Evolutionary conservation across 1,284 basidiomycete species (phyloP).

Genomic region (Mycosarcoma mackinlayi): DNA sequence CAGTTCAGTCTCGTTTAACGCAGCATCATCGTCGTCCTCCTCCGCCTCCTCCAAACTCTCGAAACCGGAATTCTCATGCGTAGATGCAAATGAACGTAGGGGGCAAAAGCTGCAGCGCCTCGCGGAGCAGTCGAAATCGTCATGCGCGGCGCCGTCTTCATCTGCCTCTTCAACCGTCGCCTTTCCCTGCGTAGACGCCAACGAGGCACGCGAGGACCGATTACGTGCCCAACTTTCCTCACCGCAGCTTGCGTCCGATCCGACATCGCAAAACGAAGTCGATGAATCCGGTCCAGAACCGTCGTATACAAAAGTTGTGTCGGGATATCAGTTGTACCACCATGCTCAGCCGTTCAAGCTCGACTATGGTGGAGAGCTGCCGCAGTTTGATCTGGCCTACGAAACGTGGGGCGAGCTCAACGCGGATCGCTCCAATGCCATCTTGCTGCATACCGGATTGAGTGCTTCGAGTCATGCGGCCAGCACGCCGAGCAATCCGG

Average conservation of each 20-base stretch:
- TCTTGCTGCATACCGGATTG: constrained; percentile 95
- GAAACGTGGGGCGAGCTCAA: constrained; percentile 96
- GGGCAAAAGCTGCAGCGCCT: constrained; percentile 49
- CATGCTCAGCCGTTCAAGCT: constrained; percentile 75
- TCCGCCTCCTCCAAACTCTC: constrained; percentile 8
- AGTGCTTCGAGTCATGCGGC: constrained; percentile 96
- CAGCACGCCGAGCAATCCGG: constrained; percentile 79
- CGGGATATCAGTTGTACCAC: constrained; percentile 68
- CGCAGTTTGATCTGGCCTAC: constrained; percentile 86
- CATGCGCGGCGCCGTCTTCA: constrained; percentile 17
- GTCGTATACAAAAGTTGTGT: constrained; percentile 69
- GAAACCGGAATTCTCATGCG: constrained; percentile 57
- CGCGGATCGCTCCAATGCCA: constrained; percentile 82
- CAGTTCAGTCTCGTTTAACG: too few species aligned
- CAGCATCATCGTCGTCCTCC: constrained; percentile 1
- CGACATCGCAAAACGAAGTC: constrained; percentile 8
- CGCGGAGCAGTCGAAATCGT: constrained; percentile 11
- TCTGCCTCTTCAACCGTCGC: constrained; percentile 38
- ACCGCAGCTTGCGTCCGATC: background rate
- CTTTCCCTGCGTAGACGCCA: constrained; percentile 66
- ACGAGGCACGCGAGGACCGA: constrained; percentile 58
- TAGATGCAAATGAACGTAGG: constrained; percentile 63
- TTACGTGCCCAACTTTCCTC: constrained; percentile 46
- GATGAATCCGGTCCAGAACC: constrained; percentile 69
- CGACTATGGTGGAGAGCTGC: constrained; percentile 78